Conservation (phyloP, 2,329 filamentous ascomycete species). For the Pseudocercospora macadamiae region DNA sequence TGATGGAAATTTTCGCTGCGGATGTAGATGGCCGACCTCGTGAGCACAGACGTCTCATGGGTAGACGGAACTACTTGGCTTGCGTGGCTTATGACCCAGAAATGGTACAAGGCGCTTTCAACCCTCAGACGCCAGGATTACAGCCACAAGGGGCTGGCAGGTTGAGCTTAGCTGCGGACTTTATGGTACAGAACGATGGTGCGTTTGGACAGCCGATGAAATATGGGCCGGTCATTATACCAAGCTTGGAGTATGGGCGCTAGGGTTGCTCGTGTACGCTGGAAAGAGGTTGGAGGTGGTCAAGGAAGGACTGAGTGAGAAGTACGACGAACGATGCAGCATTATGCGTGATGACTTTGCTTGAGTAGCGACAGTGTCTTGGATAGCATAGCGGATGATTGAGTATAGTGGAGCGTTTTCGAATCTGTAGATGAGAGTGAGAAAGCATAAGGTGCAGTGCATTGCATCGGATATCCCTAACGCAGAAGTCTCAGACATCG, state of each 20-base stretch:
- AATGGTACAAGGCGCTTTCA: conserved; percentile 55
- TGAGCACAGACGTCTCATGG: conserved; percentile 92
- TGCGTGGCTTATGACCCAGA: conserved; percentile 95
- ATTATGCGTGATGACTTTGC: neutral
- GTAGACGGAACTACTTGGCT: conserved; percentile 86
- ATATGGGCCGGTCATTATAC: conserved; percentile 95
- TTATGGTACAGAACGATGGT: conserved; percentile 92
- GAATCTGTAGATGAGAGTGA: neutral
- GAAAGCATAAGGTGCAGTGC: neutral
- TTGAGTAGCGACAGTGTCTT: neutral
- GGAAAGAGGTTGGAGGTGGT: conserved; percentile 7
- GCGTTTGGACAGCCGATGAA: conserved; percentile 82
- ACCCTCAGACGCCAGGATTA: conserved; percentile 11
- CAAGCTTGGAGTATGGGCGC: conserved; percentile 61
- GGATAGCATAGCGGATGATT: neutral
- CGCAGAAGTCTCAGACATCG: no score
- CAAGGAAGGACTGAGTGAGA: neutral
- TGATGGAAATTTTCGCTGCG: conserved; percentile 99
- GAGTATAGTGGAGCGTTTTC: neutral
- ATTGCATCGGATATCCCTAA: neutral
- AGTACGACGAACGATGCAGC: neutral
- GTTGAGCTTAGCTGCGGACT: conserved; percentile 89
- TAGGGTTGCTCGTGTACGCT: conserved; percentile 28
- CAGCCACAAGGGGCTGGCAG: conserved; percentile 44
- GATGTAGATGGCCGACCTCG: conserved; percentile 83